Evolutionary conservation across 139 green algal genomes (phyloP), one percentile per base, ranked within the genome.

Genomic region (Pleodorina starrii): DNA sequence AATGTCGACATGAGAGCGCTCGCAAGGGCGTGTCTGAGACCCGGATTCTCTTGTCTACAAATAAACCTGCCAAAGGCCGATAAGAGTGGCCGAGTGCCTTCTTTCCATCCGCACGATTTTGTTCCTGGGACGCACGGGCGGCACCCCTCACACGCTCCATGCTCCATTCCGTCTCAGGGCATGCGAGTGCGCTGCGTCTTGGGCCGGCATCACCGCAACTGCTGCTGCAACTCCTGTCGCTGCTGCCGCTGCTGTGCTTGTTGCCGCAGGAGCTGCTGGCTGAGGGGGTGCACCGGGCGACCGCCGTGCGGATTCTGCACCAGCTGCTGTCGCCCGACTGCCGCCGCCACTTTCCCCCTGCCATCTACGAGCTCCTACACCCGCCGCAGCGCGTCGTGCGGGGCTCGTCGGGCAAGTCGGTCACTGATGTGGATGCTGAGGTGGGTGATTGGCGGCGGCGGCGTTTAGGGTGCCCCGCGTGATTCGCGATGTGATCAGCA

Each of bases 241-340:
- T n/a, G n/a, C n/a, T n/a, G n/a, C n/a, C n/a, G n/a, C n/a, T n/a
- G n/a, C n/a, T n/a, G n/a, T n/a, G n/a, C n/a, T n/a, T n/a, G n/a
- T n/a, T n/a, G 69, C 32, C 17, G 32, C 95, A 98, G 96, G 86
- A 85, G 0, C 82, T 95, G 40, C 57, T 98, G 68, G 48, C 77
- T 0, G 93, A 97, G 68, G 84, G 93, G 11, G 68, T 94, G 12
- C 69, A 90, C 54, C 75, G 95, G 86, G 93, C 92, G 38, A 73
- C 93, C 72, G 94, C 74, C 1, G 83, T 90, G 40, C 92, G 94
- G 0, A 85, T 97, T 32, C 57, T 98, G 38, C 79, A 97, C 79
- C 94, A 97, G 90, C 91, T 98, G 81, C 91, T 98, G 83, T 85
- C 91, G 14, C 96, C 96, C 17, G 63, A 91, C 91, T 91, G 78